phyloP scores from a whole-genome alignment of 805 yeast genomes.

The Teunomyces tritomae region DNA sequence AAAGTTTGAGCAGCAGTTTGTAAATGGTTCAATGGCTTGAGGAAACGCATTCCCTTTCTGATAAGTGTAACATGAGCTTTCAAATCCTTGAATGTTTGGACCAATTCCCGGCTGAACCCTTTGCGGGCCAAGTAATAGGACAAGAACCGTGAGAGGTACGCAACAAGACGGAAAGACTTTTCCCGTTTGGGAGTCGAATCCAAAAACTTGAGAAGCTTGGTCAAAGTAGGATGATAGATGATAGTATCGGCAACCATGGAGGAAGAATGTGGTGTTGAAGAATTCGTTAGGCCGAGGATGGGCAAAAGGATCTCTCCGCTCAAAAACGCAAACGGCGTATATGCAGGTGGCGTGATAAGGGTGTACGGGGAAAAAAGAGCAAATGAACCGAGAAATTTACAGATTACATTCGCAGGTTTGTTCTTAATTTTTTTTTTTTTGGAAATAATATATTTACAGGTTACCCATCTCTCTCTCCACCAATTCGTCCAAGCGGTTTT shows the following conservation, averaged over 20 bases:
- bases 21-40: slow-evolving; percentile 75
- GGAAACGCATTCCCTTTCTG: slow-evolving; percentile 80
- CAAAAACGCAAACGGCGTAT: not conserved
- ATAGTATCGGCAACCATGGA: slow-evolving; percentile 62
- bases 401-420: not conserved
- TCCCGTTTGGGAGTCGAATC: slow-evolving; percentile 76
- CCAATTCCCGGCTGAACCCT: slow-evolving; percentile 49
- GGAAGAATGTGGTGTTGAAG: not conserved
- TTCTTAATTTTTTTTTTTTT: not conserved
- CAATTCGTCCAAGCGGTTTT: slow-evolving; percentile 2
- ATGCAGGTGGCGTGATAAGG: not conserved
- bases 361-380: not conserved
- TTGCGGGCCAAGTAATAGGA: slow-evolving; percentile 57
- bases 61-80: slow-evolving; percentile 63
- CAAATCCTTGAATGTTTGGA: slow-evolving; percentile 51
- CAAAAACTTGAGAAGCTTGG: slow-evolving; percentile 58
- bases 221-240: slow-evolving; percentile 70
- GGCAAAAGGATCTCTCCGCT: slow-evolving; percentile 1
- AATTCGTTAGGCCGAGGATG: slow-evolving; percentile 3
- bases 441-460: not conserved
- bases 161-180: slow-evolving; percentile 73
- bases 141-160: slow-evolving; percentile 75
- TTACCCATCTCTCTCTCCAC: slow-evolving; percentile 1
- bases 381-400: not conserved
- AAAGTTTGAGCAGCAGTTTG: slow-evolving; percentile 65